These are phyloP conservation scores for Penicillium turbatum DNA, from an alignment of 495 filamentous ascomycete genomes.

Conservation along the genomic window DNA sequence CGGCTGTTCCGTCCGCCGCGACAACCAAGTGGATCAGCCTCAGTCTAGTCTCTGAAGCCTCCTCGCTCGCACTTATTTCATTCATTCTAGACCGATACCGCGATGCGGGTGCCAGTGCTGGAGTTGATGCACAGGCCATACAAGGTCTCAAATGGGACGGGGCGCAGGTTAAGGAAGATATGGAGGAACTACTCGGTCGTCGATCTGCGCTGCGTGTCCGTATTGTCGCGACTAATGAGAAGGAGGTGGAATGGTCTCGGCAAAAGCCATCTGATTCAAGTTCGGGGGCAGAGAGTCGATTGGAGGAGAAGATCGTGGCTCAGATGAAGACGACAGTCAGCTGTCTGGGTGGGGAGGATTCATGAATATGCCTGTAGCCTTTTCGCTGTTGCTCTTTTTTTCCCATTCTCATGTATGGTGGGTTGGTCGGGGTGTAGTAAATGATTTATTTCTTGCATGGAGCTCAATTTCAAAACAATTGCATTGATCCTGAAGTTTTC, in stretches of 20 bases:
- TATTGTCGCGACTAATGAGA: conserved; percentile 64
- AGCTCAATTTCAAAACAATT: conserved; percentile 6
- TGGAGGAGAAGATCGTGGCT: conserved; percentile 69
- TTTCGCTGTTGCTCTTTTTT: conserved; percentile 9
- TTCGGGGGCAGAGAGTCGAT: conserved; percentile 48
- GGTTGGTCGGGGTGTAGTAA: conserved; percentile 17
- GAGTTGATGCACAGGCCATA: conserved; percentile 57
- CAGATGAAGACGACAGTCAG: conserved; percentile 52
- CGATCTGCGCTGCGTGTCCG: conserved; percentile 58
- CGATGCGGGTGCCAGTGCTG: conserved; percentile 52
- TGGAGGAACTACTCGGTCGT: conserved; percentile 67
- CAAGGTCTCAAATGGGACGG: conserved; percentile 68
- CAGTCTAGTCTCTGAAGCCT: conserved; percentile 66
- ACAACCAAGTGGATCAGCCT: conserved; percentile 56
- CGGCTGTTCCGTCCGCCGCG: conserved; percentile 29
- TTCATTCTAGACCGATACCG: conserved; percentile 60
- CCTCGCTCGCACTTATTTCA: conserved; percentile 69
- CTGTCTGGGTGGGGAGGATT: conserved; percentile 40
- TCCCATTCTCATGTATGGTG: conserved; percentile 10
- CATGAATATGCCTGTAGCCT: conserved; percentile 27
- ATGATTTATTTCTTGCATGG: conserved; percentile 9
- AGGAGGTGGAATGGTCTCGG: conserved; percentile 62
- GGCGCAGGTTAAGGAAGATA: conserved; percentile 64
- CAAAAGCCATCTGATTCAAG: conserved; percentile 40
- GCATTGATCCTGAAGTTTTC: too few species aligned